Base-by-base conservation (phyloP, 2,329 filamentous ascomycete species). In the Pseudogymnoascus sp. region DNA sequence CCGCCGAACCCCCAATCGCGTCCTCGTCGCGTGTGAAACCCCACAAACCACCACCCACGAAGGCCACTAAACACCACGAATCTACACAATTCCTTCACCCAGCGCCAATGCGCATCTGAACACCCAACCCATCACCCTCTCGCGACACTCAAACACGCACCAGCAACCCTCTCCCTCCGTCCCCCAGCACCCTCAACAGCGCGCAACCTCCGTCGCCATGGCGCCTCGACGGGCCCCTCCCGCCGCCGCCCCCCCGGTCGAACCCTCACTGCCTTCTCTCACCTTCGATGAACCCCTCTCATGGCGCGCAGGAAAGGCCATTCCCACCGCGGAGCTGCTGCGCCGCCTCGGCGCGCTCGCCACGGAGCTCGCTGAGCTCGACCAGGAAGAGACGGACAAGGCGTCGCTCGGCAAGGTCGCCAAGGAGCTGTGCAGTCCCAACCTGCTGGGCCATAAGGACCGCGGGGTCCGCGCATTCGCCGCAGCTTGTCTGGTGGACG, bases 281-380 rank as follows among this genome's bases (percentile, higher is more conserved):
- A 79, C 86, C 69, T 97, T 97, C 81, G 85, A 93, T 71, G 87
- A 97, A 73, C 82, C 91, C 67, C 81, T 99, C 64, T 90, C 91
- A 73, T 97, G 95, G 90, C 89, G 89, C 73, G 91, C 93, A 47
- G 95, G 93, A 64, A 95, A 91, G 76, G 86, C 92, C 61, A 96
- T 99, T 71, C 81, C 89, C 38, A 90, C 93, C 59, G 86, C 85
- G 67, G 91, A 93, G 68, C 84, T 99, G 61, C 81, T 97, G 68
- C 83, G 86, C 71, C 87, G 95, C 59, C 84, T 99, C 61, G 89
- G 93, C 75, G 80, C 83, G 61, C 84, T 99, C 33, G 88, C 87
- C 66, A 87, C 89, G 71, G 93, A 99, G 80, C 82, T 99, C 67
- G 82, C 86, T 66, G 87, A 89, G 64, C 84, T 96, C 71, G 93